A percentile compares a stretch with the other conserved stretches of the same genome.
Evolutionary conservation across 75 land plant species (phyloP).

Genomic region (Chamaecyparis obtusa): DNA sequence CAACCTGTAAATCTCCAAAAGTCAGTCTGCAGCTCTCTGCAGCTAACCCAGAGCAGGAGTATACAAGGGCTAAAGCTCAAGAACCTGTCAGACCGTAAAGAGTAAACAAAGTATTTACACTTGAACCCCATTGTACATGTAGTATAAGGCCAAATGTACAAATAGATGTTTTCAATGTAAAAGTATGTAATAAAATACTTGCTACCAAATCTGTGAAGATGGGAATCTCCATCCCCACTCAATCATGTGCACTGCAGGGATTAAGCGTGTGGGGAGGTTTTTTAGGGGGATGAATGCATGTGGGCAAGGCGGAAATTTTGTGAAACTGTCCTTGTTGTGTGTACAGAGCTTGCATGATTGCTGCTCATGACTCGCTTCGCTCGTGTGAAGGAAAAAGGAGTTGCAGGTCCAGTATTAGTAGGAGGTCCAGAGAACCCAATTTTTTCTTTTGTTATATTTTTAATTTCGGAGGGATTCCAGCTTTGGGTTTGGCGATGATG

Average conservation of each 20-base stretch:
- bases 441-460: neutral
- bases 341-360: neutral
- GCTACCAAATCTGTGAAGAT: neutral
- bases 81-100: neutral
- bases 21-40: neutral
- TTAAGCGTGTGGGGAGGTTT: neutral
- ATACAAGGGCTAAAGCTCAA: neutral
- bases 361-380: neutral
- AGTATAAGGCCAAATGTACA: neutral
- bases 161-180: neutral
- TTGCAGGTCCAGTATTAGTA: neutral
- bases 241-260: constrained; percentile 1
- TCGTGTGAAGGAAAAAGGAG: constrained; percentile 4
- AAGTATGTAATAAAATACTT: neutral
- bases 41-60: neutral
- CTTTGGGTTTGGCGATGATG: neutral
- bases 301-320: constrained; percentile 6
- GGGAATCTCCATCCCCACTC: constrained; percentile 1
- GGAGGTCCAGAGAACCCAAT: neutral
- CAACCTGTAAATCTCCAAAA: neutral
- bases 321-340: neutral
- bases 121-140: neutral
- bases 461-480: neutral
- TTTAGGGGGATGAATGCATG: constrained; percentile 9
- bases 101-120: neutral